Evolutionary conservation across 371 early-diverging fungal species (phyloP).

Genomic region (Lichtheimia ornata): DNA sequence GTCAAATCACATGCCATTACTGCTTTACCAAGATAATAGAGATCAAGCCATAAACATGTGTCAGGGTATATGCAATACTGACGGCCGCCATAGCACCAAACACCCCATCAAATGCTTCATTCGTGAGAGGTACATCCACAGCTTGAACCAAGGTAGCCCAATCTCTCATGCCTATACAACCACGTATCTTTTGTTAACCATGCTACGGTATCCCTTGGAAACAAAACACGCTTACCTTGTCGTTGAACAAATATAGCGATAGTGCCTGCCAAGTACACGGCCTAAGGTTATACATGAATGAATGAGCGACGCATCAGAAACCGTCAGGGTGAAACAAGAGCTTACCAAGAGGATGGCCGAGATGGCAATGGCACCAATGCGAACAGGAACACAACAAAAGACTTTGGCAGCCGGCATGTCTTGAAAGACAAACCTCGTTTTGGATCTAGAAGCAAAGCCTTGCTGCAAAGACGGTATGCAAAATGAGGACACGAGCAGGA

Average conservation of each 20-base stretch:
- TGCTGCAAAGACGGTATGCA: no score
- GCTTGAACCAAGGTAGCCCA: constrained; percentile 27
- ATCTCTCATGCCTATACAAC: constrained; percentile 18
- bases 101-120: constrained; percentile 26
- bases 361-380: constrained; percentile 27
- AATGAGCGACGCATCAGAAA: neutral
- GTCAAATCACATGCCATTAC: neutral
- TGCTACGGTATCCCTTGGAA: neutral
- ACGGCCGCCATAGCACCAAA: constrained; percentile 21
- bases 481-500: no score
- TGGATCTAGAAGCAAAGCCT: no score
- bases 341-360: constrained; percentile 25
- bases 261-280: constrained; percentile 15
- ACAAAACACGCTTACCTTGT: constrained; percentile 10
- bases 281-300: neutral
- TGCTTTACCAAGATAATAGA: constrained; percentile 23
- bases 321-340: neutral
- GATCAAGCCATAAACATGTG: constrained; percentile 21
- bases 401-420: constrained; percentile 17
- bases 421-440: no score
- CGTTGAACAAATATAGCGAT: constrained; percentile 20
- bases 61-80: constrained; percentile 22
- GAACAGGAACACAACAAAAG: constrained; percentile 31
- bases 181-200: neutral
- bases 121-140: constrained; percentile 26